These are phyloP conservation scores for Tranzscheliella williamsii DNA, from an alignment of 1,284 basidiomycete genomes.

Conservation along the genomic window DNA sequence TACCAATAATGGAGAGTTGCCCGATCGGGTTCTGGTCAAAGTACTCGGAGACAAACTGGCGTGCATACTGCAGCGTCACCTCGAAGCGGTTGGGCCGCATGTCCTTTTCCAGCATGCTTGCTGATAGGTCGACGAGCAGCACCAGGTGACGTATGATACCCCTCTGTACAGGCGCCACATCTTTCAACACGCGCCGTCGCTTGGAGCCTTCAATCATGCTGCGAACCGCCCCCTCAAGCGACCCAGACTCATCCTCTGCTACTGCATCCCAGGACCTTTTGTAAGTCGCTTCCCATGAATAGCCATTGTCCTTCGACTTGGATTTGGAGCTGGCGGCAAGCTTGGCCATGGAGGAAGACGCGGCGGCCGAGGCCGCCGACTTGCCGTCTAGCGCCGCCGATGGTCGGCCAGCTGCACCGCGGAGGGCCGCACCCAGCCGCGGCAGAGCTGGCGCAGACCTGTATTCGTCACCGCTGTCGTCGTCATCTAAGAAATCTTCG, in stretches of 20 bases:
- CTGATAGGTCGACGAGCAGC: constrained; percentile 84
- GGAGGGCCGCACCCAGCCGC: constrained; percentile 12
- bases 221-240: constrained; percentile 84
- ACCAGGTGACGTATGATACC: constrained; percentile 95
- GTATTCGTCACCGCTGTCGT: constrained; percentile 41
- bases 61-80: constrained; percentile 76
- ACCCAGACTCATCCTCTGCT: constrained; percentile 91
- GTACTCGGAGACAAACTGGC: constrained; percentile 89
- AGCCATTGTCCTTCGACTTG: constrained; percentile 62
- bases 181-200: constrained; percentile 68
- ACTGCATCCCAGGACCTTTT: constrained; percentile 95
- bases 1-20: constrained; percentile 65
- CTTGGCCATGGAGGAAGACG: not conserved
- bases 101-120: constrained; percentile 91
- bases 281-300: constrained; percentile 95
- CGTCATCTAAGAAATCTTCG: constrained; percentile 42
- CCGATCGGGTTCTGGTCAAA: constrained; percentile 99
- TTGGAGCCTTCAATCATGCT: constrained; percentile 82
- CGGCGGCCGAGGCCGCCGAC: constrained; percentile 2
- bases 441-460: constrained; percentile 26
- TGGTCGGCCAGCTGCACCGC: not conserved
- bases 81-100: constrained; percentile 83
- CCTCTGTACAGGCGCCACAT: constrained; percentile 82
- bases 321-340: constrained; percentile 10
- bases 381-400: constrained; percentile 11